Percentiles rank a stretch among this genome's conserved stretches.
Conservation (phyloP, 768 basidiomycete species). For the Lactarius quietus region DNA sequence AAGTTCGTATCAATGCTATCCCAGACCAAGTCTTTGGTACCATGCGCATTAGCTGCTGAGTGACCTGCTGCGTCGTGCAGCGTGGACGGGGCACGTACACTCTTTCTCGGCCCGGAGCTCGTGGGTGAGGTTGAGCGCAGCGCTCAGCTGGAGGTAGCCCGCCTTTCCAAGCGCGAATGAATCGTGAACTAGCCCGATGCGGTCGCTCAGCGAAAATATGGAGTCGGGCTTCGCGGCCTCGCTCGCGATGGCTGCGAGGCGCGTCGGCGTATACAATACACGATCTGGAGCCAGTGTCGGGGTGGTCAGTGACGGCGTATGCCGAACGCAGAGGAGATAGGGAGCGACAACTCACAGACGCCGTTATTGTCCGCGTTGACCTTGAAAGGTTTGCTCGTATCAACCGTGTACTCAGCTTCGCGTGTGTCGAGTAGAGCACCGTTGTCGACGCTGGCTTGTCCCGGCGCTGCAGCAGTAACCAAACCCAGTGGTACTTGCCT, state of each 20-base stretch:
- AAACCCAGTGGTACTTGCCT: conserved; percentile 83
- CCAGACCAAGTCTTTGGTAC: conserved; percentile 74
- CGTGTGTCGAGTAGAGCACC: conserved; percentile 62
- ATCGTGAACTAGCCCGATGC: conserved; percentile 86
- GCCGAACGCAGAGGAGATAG: neutral
- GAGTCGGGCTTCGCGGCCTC: conserved; percentile 69
- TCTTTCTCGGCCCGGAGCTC: conserved; percentile 72
- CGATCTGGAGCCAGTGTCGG: conserved; percentile 53
- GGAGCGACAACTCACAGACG: conserved; percentile 59
- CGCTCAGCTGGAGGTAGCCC: conserved; percentile 73
- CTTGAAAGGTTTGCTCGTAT: conserved; percentile 78
- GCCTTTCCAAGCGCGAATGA: conserved; percentile 76
- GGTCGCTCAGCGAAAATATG: conserved; percentile 76
- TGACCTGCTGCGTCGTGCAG: too few species aligned
- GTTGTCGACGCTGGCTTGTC: conserved; percentile 57
- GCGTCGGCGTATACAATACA: conserved; percentile 79
- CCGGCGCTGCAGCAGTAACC: conserved; percentile 54
- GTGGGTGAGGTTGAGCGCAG: conserved; percentile 68
- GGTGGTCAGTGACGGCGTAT: neutral
- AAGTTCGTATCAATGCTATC: conserved; percentile 60
- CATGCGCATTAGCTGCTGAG: conserved; percentile 8
- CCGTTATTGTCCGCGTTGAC: conserved; percentile 87
- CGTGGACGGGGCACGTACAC: conserved; percentile 44
- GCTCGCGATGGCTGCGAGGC: conserved; percentile 70
- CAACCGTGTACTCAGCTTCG: conserved; percentile 64